Conservation (phyloP, 495 filamentous ascomycete genomes). For the Annulohypoxylon nitens region DNA sequence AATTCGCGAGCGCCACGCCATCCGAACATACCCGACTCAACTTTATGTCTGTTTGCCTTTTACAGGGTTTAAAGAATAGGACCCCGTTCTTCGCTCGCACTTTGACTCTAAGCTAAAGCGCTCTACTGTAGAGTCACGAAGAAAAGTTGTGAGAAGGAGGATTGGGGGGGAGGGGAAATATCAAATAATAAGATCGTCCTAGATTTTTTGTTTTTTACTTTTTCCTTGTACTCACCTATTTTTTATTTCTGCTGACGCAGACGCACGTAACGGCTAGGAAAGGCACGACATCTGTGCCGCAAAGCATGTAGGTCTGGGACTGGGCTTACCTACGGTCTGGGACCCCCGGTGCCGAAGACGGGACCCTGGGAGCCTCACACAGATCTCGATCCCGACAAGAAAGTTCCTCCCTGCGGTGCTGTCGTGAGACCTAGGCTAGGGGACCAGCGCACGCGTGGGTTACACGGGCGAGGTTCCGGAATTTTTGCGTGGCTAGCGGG, state of each 20-base stretch:
- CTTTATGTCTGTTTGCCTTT: not conserved
- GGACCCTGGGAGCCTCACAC: conserved; percentile 29
- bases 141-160: conserved; percentile 8
- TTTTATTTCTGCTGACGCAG: conserved; percentile 1
- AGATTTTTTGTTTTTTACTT: not conserved
- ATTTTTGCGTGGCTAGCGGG: conserved; percentile 4
- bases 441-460: conserved; percentile 24
- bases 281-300: not conserved
- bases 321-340: no score
- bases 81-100: not conserved
- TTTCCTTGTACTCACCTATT: not conserved
- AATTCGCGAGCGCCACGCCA: conserved; percentile 35
- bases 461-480: conserved; percentile 28
- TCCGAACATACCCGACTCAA: conserved; percentile 12
- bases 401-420: not conserved
- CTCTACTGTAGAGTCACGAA: conserved; percentile 11
- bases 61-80: not conserved
- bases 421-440: conserved; percentile 20
- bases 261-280: conserved; percentile 15
- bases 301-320: not conserved
- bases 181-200: not conserved
- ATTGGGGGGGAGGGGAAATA: not conserved
- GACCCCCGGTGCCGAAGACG: conserved; percentile 6
- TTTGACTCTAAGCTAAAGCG: conserved; percentile 24
- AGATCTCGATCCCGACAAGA: conserved; percentile 42